phyloP scores from a whole-genome alignment of 805 yeast genomes.

The Pichia kluyveri region DNA sequence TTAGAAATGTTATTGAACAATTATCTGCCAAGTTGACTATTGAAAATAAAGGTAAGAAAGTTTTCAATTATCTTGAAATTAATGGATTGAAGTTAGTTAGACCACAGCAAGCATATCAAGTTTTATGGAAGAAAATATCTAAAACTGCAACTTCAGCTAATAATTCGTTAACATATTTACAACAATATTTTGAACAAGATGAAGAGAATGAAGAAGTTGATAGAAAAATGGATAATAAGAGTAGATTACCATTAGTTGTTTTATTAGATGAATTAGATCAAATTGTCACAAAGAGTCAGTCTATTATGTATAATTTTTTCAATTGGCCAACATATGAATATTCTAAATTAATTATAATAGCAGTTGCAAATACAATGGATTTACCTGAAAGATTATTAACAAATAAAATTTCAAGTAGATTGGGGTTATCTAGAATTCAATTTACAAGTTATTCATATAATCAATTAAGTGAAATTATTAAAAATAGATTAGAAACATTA shows the following conservation, averaged over 20 bases:
- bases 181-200: constrained; percentile 47
- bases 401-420: constrained; percentile 82
- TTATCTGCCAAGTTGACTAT: constrained; percentile 29
- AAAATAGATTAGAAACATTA: constrained; percentile 51
- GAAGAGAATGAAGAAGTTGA: constrained; percentile 5
- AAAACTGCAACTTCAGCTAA: constrained; percentile 50
- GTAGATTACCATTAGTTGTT: constrained; percentile 54
- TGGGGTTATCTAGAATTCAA: constrained; percentile 80
- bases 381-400: constrained; percentile 82
- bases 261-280: constrained; percentile 92
- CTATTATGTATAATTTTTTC: constrained; percentile 89
- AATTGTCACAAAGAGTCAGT: constrained; percentile 70
- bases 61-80: constrained; percentile 73
- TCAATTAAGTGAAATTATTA: constrained; percentile 69
- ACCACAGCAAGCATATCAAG: constrained; percentile 76
- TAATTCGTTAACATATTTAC: constrained; percentile 60
- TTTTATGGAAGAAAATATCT: constrained; percentile 68
- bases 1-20: constrained; percentile 74
- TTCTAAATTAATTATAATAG: constrained; percentile 78
- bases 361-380: constrained; percentile 97
- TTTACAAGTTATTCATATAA: constrained; percentile 82
- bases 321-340: constrained; percentile 89
- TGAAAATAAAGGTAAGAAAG: constrained; percentile 15
- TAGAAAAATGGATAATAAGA: constrained; percentile 11
- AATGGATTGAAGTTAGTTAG: constrained; percentile 81